These are phyloP conservation scores for Neofusicoccum ribis DNA, from an alignment of 2,329 filamentous ascomycete genomes.

Conservation along the genomic window DNA sequence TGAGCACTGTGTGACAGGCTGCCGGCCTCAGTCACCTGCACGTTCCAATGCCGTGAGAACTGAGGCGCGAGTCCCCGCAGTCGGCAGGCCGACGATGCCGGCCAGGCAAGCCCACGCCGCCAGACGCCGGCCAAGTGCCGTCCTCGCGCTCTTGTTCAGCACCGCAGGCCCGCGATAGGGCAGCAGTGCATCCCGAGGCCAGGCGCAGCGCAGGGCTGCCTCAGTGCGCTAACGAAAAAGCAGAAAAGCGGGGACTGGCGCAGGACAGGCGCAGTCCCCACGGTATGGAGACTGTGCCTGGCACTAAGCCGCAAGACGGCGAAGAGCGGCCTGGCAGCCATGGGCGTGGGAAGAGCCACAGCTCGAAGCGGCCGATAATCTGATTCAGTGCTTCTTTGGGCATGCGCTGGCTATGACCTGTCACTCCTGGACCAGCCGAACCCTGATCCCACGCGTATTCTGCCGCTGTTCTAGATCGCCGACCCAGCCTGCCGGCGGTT, in stretches of 20 bases:
- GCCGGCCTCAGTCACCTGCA: not conserved
- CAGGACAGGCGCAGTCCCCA: not conserved
- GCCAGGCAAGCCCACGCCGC: not conserved
- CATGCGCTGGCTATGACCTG: not conserved
- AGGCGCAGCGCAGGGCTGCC: conserved; percentile 4
- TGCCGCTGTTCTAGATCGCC: conserved; percentile 15
- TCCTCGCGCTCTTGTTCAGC: not conserved
- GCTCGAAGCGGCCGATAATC: not conserved
- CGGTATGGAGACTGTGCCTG: conserved; percentile 13
- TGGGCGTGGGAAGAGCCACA: conserved; percentile 9
- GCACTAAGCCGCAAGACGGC: conserved; percentile 13
- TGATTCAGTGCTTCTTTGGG: conserved; percentile 7
- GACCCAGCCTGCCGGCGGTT: not conserved
- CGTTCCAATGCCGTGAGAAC: not conserved
- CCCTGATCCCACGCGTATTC: conserved; percentile 1
- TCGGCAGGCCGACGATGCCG: not conserved
- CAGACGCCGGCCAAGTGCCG: not conserved
- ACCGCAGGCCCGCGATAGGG: not conserved
- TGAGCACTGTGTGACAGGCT: conserved; percentile 1
- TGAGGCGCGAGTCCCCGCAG: not conserved
- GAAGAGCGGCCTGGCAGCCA: conserved; percentile 3
- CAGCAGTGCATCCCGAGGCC: conserved; percentile 11
- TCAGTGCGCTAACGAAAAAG: conserved; percentile 17
- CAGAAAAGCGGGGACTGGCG: conserved; percentile 15
- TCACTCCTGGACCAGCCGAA: not conserved